These are phyloP conservation scores for Reticulomyxa filosa DNA, from an alignment of 78 protist species.

Conservation along the genomic window DNA sequence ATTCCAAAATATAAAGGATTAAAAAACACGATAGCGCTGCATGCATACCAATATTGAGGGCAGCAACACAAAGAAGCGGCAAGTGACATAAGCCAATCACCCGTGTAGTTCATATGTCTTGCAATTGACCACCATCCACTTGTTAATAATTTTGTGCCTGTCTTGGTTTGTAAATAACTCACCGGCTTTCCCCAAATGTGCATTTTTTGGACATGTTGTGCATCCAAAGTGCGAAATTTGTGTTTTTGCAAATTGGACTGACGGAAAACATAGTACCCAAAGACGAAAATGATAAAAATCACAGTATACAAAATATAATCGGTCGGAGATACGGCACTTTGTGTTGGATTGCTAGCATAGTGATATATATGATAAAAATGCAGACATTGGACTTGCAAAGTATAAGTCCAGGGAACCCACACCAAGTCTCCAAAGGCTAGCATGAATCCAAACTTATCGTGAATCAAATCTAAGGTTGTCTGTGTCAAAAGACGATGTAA, in stretches of 20 bases:
- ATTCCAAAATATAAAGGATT: neutral
- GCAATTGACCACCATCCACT: slow-evolving; percentile 5
- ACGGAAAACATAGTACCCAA: neutral
- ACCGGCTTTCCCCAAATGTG: neutral
- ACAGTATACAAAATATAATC: too few relatives aligned
- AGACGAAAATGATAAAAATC: neutral
- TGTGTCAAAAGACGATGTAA: neutral
- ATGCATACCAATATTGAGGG: neutral
- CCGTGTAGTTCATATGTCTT: neutral
- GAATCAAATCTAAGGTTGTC: neutral
- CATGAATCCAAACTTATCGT: slow-evolving; percentile 2
- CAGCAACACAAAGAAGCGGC: neutral
- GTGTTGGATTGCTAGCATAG: too few relatives aligned
- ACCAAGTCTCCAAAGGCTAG: slow-evolving; percentile 5
- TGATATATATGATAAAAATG: too few relatives aligned
- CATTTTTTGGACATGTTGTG: neutral
- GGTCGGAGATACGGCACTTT: too few relatives aligned
- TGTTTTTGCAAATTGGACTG: neutral
- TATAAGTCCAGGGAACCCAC: slow-evolving; percentile 2
- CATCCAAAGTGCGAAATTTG: neutral
- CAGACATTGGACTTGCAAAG: neutral
- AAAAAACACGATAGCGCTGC: neutral
- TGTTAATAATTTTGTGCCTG: neutral
- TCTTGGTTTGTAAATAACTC: neutral
- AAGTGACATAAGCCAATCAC: neutral